A percentile compares a stretch with the other conserved stretches of the same genome.
Conservation (phyloP, 2,329 filamentous ascomycete species). For the Geosmithia morbida region DNA sequence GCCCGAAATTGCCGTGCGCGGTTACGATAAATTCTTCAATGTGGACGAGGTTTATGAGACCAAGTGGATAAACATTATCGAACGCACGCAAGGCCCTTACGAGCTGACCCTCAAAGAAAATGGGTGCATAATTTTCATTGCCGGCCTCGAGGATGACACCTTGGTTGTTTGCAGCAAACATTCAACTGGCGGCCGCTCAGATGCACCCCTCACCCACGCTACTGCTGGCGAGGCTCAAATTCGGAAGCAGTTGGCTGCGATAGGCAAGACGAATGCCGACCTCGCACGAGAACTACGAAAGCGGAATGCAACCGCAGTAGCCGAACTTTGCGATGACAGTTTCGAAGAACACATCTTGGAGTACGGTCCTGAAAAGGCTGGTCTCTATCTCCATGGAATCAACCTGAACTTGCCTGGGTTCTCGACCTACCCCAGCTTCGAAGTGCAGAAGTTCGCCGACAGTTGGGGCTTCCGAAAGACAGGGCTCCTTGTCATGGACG, state of each 20-base stretch:
- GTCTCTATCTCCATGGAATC: conserved; percentile 89
- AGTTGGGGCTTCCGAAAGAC: conserved; percentile 91
- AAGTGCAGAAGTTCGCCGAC: conserved; percentile 83
- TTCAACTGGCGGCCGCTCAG: conserved; percentile 70
- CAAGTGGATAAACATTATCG: conserved; percentile 65
- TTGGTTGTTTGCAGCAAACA: conserved; percentile 98
- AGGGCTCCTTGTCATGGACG: conserved; percentile 62
- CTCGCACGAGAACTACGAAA: conserved; percentile 60
- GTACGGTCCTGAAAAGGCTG: conserved; percentile 69
- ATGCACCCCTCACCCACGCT: conserved; percentile 66
- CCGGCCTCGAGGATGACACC: conserved; percentile 77
- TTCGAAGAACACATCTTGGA: conserved; percentile 96
- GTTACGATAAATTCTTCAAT: conserved; percentile 99
- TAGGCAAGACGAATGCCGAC: conserved; percentile 68
- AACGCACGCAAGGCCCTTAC: conserved; percentile 71
- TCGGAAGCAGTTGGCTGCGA: conserved; percentile 58
- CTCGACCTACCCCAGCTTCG: conserved; percentile 64
- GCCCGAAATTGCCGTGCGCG: conserved; percentile 69
- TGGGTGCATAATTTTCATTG: conserved; percentile 97
- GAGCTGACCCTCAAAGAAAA: conserved; percentile 97
- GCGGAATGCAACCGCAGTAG: conserved; percentile 87
- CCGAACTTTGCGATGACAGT: conserved; percentile 86
- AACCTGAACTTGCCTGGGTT: conserved; percentile 94
- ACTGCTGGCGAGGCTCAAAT: conserved; percentile 70
- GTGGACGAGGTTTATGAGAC: conserved; percentile 69